Evolutionary conservation across 805 yeast genomes (phyloP).

Genomic region (Saccharomyces jurei): DNA sequence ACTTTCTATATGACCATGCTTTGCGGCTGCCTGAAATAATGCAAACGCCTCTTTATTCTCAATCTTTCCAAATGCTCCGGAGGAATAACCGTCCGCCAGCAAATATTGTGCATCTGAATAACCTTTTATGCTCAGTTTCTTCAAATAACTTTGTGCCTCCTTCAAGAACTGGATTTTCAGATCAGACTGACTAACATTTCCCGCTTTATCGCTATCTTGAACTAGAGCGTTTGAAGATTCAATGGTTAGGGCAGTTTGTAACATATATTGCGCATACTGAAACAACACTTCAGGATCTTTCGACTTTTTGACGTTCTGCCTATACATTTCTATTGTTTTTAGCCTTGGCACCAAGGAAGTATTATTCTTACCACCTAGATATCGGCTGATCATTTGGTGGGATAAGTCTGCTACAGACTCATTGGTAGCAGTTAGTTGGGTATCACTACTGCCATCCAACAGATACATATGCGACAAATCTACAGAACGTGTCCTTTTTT

Average conservation of each 20-base stretch:
- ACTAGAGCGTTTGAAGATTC: constrained; percentile 22
- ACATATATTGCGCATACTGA: constrained; percentile 84
- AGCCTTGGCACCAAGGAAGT: constrained; percentile 58
- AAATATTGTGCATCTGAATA: constrained; percentile 86
- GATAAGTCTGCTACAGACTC: constrained; percentile 42
- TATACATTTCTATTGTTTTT: constrained; percentile 79
- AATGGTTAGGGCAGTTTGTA: constrained; percentile 71
- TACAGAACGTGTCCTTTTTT: constrained; percentile 31
- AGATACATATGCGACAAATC: constrained; percentile 37
- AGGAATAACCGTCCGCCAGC: constrained; percentile 80
- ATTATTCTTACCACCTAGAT: constrained; percentile 42
- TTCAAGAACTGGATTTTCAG: constrained; percentile 53
- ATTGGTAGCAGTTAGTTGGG: constrained; percentile 33
- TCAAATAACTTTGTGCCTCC: constrained; percentile 68
- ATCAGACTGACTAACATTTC: constrained; percentile 17
- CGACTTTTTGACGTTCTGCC: constrained; percentile 74
- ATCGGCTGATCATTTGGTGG: constrained; percentile 44
- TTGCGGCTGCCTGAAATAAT: constrained; percentile 83
- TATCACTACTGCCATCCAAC: constrained; percentile 26
- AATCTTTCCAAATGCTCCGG: constrained; percentile 75
- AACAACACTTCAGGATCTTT: constrained; percentile 82
- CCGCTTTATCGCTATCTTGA: constrained; percentile 2
- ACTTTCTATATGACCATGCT: constrained; percentile 85
- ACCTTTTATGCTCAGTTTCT: constrained; percentile 68
- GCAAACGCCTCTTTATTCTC: constrained; percentile 70